These are phyloP conservation scores for Arachis stenosperma DNA, from an alignment of 306 rosid species.

Conservation along the genomic window DNA sequence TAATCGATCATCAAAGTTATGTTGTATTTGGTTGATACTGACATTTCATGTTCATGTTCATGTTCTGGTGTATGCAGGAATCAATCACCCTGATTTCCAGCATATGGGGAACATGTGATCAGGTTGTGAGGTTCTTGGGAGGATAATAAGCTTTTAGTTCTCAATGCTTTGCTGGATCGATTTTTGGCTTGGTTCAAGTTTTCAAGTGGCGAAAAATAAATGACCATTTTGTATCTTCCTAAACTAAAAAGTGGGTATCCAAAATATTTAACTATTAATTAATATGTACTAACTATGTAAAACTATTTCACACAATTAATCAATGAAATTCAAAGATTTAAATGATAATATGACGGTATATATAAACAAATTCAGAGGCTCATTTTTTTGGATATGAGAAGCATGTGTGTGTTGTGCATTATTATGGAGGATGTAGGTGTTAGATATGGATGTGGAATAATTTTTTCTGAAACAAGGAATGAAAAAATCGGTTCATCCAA, in stretches of 20 bases:
- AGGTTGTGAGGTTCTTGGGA: slow-evolving; percentile 41
- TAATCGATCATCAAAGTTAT: slow-evolving; percentile 24
- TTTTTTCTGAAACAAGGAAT: too few relatives aligned
- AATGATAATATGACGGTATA: too few relatives aligned
- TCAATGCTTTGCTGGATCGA: slow-evolving; percentile 14
- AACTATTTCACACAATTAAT: too few relatives aligned
- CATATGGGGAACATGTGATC: slow-evolving; percentile 37
- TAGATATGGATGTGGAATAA: too few relatives aligned
- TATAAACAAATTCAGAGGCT: too few relatives aligned
- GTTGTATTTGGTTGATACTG: slow-evolving; percentile 26
- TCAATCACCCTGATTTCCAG: slow-evolving; percentile 48
- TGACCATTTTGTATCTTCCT: not conserved
- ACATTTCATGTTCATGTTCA: slow-evolving; percentile 28
- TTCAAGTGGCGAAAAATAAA: not conserved
- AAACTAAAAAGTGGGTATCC: not conserved
- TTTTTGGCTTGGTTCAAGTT: not conserved
- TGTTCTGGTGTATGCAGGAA: slow-evolving; percentile 57
- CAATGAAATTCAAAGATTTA: too few relatives aligned
- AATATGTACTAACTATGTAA: too few relatives aligned
- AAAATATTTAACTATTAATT: too few relatives aligned
- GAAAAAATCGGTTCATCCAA: too few relatives aligned
- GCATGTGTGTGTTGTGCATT: too few relatives aligned
- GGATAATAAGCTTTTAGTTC: slow-evolving; percentile 16
- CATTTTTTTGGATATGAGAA: too few relatives aligned
- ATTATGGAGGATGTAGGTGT: too few relatives aligned